Evolutionary conservation across 2,329 filamentous ascomycete genomes (phyloP).

Genomic region (Chlorencoelia australis): DNA sequence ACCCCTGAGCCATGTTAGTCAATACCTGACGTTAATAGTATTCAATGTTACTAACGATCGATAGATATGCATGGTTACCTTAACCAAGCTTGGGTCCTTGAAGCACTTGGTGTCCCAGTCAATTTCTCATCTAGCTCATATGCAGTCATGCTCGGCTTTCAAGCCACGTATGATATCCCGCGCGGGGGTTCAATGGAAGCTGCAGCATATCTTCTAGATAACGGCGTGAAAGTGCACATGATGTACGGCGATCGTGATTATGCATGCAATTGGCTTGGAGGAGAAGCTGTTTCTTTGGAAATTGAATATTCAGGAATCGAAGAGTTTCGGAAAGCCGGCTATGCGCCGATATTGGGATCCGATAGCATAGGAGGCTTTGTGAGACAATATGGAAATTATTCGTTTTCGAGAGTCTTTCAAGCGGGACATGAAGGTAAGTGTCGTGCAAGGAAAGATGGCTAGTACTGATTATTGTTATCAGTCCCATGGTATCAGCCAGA

Average conservation of each 20-base stretch:
- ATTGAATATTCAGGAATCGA: neutral
- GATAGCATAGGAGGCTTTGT: neutral
- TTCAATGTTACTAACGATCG: too few species aligned
- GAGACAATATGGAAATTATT: neutral
- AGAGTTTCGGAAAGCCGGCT: neutral
- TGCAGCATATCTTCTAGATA: conserved; percentile 46
- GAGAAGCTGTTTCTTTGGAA: neutral
- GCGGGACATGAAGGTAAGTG: too few species aligned
- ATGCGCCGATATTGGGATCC: neutral
- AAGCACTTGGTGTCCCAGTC: conserved; percentile 47
- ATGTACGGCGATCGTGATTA: conserved; percentile 56
- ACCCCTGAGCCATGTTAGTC: neutral
- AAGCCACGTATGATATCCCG: conserved; percentile 44
- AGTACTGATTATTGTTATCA: too few species aligned
- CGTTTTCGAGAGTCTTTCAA: neutral
- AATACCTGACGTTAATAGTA: too few species aligned
- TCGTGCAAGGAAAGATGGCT: too few species aligned
- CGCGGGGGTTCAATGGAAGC: conserved; percentile 48
- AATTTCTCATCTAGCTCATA: conserved; percentile 41
- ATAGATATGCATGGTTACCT: conserved; percentile 7
- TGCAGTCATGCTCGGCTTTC: conserved; percentile 34
- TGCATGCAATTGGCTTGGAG: conserved; percentile 42
- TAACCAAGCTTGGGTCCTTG: conserved; percentile 31
- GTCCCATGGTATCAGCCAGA: conserved; percentile 42
- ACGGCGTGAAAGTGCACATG: conserved; percentile 55